Percentiles rank a stretch among this genome's conserved stretches.
Conservation (phyloP, 2,329 filamentous ascomycete species). For the Pestalotiopsis sp. region DNA sequence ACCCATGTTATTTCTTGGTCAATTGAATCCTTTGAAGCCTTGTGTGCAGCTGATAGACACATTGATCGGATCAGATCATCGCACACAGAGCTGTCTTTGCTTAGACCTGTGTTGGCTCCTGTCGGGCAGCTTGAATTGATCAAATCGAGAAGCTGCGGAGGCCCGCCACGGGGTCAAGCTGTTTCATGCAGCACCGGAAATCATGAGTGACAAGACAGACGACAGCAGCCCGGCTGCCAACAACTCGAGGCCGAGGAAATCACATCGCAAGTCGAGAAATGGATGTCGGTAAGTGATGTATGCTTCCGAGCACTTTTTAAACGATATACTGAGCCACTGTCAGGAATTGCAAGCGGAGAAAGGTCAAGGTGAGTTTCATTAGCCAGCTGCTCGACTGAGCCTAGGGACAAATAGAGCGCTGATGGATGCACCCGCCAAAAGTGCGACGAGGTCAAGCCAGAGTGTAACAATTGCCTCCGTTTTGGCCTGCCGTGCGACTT, state of each 20-base stretch:
- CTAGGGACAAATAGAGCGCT: background rate
- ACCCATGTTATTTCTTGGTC: background rate
- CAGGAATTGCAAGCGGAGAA: constrained; percentile 32
- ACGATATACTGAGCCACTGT: background rate
- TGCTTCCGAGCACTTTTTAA: background rate
- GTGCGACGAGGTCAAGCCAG: constrained; percentile 35
- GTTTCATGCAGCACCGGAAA: background rate
- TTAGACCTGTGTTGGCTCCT: background rate
- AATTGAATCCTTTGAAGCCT: background rate
- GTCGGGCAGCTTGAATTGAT: background rate
- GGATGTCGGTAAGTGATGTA: constrained; percentile 23
- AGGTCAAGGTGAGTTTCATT: constrained; percentile 29
- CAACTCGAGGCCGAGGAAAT: constrained; percentile 29
- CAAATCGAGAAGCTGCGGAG: background rate
- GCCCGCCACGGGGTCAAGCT: background rate
- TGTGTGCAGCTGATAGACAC: background rate
- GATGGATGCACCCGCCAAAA: constrained; percentile 12
- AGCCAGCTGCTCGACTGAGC: background rate
- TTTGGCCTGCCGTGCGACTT: constrained; percentile 33
- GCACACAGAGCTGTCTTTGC: too few relatives aligned
- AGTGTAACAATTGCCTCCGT: constrained; percentile 33
- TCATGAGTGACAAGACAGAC: background rate
- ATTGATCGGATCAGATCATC: background rate
- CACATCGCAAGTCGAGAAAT: constrained; percentile 30
- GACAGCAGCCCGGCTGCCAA: constrained; percentile 11